Conservation (phyloP, 2,329 filamentous ascomycete genomes). For the Pseudohalonectria lignicola region DNA sequence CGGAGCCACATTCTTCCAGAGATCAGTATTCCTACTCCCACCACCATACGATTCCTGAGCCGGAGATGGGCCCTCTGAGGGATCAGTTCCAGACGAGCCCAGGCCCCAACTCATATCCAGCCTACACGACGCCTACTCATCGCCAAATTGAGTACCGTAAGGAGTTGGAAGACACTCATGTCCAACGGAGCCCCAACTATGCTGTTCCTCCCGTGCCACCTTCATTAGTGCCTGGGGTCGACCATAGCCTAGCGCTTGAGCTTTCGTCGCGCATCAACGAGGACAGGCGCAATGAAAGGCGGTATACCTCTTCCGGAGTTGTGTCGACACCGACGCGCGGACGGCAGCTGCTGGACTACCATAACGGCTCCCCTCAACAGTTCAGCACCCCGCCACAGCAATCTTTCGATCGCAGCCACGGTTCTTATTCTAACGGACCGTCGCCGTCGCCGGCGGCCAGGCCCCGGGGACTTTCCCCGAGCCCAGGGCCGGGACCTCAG, state of each 20-base stretch:
- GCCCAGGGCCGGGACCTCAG: too few species aligned
- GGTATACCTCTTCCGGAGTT: slow-evolving; percentile 16
- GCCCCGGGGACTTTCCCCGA: too few species aligned
- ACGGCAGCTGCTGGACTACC: slow-evolving; percentile 23
- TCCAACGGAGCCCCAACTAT: slow-evolving; percentile 16
- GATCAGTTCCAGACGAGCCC: slow-evolving; percentile 3
- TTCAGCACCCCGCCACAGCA: slow-evolving; percentile 18
- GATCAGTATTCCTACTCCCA: too few species aligned
- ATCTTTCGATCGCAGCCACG: slow-evolving; percentile 24
- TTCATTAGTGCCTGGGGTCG: slow-evolving; percentile 50
- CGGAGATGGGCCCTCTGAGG: neutral
- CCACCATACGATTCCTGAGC: neutral
- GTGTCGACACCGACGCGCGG: slow-evolving; percentile 29
- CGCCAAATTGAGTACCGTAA: slow-evolving; percentile 9
- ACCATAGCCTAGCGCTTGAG: slow-evolving; percentile 43
- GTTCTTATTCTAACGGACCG: slow-evolving; percentile 24
- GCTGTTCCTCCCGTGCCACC: slow-evolving; percentile 41
- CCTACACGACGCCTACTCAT: slow-evolving; percentile 3
- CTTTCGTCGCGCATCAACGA: slow-evolving; percentile 47
- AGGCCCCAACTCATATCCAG: neutral
- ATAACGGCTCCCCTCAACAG: slow-evolving; percentile 16
- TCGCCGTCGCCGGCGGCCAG: slow-evolving; percentile 14
- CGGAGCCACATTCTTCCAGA: neutral
- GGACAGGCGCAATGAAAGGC: slow-evolving; percentile 35
- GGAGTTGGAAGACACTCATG: slow-evolving; percentile 23